Evolutionary conservation across 768 basidiomycete species (phyloP).

Genomic region (Russula olivacea): DNA sequence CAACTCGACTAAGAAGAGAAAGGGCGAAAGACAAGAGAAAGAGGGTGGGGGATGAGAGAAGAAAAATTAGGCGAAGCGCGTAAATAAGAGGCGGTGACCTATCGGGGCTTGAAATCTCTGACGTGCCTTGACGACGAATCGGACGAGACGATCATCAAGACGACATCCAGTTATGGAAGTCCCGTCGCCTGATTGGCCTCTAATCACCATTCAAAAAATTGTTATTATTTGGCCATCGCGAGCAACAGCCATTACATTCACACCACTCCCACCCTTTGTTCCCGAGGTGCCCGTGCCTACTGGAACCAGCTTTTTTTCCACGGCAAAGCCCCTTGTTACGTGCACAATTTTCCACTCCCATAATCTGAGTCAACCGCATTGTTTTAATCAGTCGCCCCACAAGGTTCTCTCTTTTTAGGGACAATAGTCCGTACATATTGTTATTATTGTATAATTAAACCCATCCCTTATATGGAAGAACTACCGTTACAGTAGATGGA

Average conservation of each 20-base stretch:
- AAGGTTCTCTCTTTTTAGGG: neutral
- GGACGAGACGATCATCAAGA: conserved; percentile 7
- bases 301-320: neutral
- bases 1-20: conserved; percentile 55
- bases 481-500: neutral
- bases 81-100: conserved; percentile 21
- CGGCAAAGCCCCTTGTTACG: neutral
- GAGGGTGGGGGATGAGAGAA: conserved; percentile 27
- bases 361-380: too few relatives aligned
- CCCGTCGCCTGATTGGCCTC: neutral
- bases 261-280: neutral
- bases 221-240: neutral
- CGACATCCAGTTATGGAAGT: neutral
- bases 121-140: conserved; percentile 17
- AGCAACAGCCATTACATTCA: neutral
- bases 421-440: neutral
- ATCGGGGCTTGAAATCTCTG: conserved; percentile 13
- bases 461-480: neutral
- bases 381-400: neutral
- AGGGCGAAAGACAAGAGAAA: conserved; percentile 31
- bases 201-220: neutral
- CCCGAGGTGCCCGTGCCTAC: neutral
- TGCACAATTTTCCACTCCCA: neutral
- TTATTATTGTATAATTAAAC: neutral
- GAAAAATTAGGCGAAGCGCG: neutral